A percentile compares a stretch with the other conserved stretches of the same genome.
phyloP scores from a whole-genome alignment of 768 basidiomycete species.

The Russula olivacea region DNA sequence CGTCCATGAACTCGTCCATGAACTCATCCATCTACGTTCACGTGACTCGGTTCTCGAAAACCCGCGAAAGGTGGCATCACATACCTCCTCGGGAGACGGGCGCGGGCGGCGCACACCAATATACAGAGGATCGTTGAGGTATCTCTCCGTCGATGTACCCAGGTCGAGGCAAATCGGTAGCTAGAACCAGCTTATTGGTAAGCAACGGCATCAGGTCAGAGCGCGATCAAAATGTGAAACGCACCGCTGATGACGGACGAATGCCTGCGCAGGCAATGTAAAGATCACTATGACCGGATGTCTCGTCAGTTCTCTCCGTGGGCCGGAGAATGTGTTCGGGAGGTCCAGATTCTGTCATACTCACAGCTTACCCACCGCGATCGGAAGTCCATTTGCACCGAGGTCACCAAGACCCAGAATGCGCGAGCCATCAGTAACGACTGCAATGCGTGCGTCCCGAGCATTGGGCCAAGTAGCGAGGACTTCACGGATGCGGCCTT shows the following conservation, averaged over 20 bases:
- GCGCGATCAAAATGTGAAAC: constrained; percentile 7
- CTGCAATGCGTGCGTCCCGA: constrained; percentile 74
- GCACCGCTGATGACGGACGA: constrained; percentile 65
- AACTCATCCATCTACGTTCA: constrained; percentile 68
- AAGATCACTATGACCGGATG: constrained; percentile 2
- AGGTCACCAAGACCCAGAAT: constrained; percentile 87
- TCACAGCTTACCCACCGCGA: constrained; percentile 82
- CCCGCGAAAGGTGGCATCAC: neutral
- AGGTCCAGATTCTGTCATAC: neutral
- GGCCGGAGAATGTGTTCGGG: neutral
- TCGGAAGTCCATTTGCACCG: constrained; percentile 79
- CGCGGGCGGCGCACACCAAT: constrained; percentile 60
- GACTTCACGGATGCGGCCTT: constrained; percentile 69
- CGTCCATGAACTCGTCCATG: constrained; percentile 91
- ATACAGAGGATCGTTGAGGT: constrained; percentile 84
- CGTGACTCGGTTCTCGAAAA: constrained; percentile 37
- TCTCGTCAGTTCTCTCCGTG: constrained; percentile 9
- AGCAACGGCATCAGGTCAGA: neutral
- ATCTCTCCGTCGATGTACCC: constrained; percentile 78
- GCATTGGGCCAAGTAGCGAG: constrained; percentile 68
- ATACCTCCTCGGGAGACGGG: constrained; percentile 29
- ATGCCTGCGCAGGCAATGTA: constrained; percentile 41
- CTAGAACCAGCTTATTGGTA: neutral
- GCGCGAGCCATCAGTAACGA: constrained; percentile 89
- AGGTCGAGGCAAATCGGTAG: constrained; percentile 78